phyloP scores from a whole-genome alignment of 371 early-diverging fungal species.

The Basidiobolus meristosporus region DNA sequence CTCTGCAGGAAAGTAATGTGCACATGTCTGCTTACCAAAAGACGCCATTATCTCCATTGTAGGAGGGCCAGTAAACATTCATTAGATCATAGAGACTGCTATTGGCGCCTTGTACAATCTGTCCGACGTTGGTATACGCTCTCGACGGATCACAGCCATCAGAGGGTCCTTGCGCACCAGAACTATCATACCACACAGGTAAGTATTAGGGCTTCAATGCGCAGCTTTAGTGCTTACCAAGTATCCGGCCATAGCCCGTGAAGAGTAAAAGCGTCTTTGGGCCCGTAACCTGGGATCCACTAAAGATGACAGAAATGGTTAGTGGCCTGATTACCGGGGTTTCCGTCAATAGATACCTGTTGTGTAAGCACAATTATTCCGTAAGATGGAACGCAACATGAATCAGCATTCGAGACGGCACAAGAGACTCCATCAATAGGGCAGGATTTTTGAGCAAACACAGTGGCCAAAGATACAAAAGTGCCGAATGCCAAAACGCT shows the following conservation, averaged over 20 bases:
- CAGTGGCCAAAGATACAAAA: too few species aligned
- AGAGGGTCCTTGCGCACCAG: slow-evolving; percentile 29
- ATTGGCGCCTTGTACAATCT: slow-evolving; percentile 11
- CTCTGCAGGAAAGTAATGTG: too few species aligned
- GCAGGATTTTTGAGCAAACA: too few species aligned
- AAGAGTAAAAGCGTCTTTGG: slow-evolving; percentile 27
- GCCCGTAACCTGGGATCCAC: slow-evolving; percentile 29
- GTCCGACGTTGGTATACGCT: slow-evolving; percentile 17
- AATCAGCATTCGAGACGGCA: too few species aligned
- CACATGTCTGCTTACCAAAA: slow-evolving; percentile 11
- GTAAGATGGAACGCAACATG: slow-evolving; percentile 42
- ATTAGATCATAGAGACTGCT: slow-evolving; percentile 22
- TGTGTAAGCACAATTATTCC: slow-evolving; percentile 33
- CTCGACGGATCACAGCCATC: slow-evolving; percentile 45
- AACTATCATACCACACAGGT: slow-evolving; percentile 1
- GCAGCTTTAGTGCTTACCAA: slow-evolving; percentile 12
- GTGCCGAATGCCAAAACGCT: too few species aligned
- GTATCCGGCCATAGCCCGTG: slow-evolving; percentile 74
- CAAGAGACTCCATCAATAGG: too few species aligned
- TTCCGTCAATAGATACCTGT: slow-evolving; percentile 5
- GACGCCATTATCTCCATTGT: slow-evolving; percentile 23
- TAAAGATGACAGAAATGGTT: too few species aligned
- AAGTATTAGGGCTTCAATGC: slow-evolving; percentile 4
- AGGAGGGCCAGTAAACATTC: slow-evolving; percentile 55
- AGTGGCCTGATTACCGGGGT: not conserved